Conservation (phyloP, 2,329 filamentous ascomycete genomes). For the Cadophora gregata region DNA sequence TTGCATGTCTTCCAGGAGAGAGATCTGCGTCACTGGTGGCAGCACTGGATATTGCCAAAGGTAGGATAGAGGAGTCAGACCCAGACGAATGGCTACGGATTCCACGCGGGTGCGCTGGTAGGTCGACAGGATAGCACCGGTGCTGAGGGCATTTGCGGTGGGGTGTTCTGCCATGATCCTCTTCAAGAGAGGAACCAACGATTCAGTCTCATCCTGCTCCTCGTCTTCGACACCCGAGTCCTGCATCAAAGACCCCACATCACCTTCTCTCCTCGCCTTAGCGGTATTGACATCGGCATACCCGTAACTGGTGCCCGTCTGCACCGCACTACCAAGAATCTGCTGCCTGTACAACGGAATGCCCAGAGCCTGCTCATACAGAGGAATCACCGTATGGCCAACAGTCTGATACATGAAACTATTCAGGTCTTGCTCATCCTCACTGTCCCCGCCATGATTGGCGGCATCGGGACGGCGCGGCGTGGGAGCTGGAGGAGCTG, state of each 20-base stretch:
- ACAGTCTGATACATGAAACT: slow-evolving; percentile 99
- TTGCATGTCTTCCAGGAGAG: slow-evolving; percentile 83
- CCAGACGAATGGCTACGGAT: slow-evolving; percentile 84
- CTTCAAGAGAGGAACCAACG: slow-evolving; percentile 76
- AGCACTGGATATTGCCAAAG: slow-evolving; percentile 90
- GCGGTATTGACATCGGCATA: slow-evolving; percentile 14
- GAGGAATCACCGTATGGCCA: slow-evolving; percentile 83
- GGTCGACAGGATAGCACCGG: slow-evolving; percentile 90
- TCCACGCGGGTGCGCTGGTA: slow-evolving; percentile 98
- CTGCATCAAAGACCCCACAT: not conserved
- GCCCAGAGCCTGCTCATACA: slow-evolving; percentile 79
- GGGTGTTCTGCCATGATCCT: slow-evolving; percentile 73
- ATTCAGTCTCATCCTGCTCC: slow-evolving; percentile 82
- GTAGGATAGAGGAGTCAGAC: slow-evolving; percentile 81
- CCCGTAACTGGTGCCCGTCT: slow-evolving; percentile 74
- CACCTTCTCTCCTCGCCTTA: not conserved
- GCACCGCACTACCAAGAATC: slow-evolving; percentile 74
- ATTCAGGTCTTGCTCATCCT: slow-evolving; percentile 73
- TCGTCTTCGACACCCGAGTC: slow-evolving; percentile 29
- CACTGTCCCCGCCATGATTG: slow-evolving; percentile 29
- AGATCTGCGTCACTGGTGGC: slow-evolving; percentile 53
- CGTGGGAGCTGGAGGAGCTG: slow-evolving; percentile 46
- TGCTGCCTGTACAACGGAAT: slow-evolving; percentile 83
- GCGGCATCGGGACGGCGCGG: slow-evolving; percentile 15
- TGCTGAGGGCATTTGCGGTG: slow-evolving; percentile 82